These are phyloP conservation scores for Ploettnerulaceae sp. DNA, from an alignment of 2,329 filamentous ascomycete species.

Conservation along the genomic window DNA sequence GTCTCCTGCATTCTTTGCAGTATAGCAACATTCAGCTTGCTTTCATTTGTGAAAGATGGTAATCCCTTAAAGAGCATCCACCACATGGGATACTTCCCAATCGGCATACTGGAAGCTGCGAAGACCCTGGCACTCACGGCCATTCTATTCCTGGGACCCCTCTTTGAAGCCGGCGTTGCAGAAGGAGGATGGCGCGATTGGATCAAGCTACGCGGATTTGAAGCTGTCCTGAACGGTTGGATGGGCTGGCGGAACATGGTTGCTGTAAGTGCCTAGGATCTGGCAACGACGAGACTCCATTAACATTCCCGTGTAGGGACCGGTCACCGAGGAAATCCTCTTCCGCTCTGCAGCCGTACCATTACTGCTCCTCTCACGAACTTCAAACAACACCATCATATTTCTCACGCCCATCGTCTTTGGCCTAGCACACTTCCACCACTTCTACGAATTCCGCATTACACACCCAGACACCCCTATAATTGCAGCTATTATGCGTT, in stretches of 20 bases:
- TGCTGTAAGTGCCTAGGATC: slow-evolving; percentile 54
- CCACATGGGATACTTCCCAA: slow-evolving; percentile 76
- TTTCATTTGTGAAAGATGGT: slow-evolving; percentile 49
- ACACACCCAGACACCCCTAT: slow-evolving; percentile 68
- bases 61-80: slow-evolving; percentile 54
- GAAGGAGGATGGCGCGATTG: slow-evolving; percentile 66
- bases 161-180: slow-evolving; percentile 74
- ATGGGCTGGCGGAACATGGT: slow-evolving; percentile 82
- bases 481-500: slow-evolving; percentile 60
- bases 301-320: slow-evolving; percentile 48
- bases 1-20: slow-evolving; percentile 68
- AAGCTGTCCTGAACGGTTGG: slow-evolving; percentile 65
- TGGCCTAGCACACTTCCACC: slow-evolving; percentile 88
- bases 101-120: slow-evolving; percentile 58
- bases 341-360: slow-evolving; percentile 86
- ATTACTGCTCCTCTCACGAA: slow-evolving; percentile 67
- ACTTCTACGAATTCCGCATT: slow-evolving; percentile 90
- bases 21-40: slow-evolving; percentile 59
- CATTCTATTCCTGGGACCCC: slow-evolving; percentile 75
- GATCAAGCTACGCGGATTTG: slow-evolving; percentile 50
- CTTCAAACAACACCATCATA: slow-evolving; percentile 51
- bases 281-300: background rate
- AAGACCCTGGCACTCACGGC: slow-evolving; percentile 66
- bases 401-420: slow-evolving; percentile 86
- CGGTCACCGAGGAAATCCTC: slow-evolving; percentile 86